phyloP scores from a whole-genome alignment of 2,329 filamentous ascomycete genomes.

The Diatrype stigma region DNA sequence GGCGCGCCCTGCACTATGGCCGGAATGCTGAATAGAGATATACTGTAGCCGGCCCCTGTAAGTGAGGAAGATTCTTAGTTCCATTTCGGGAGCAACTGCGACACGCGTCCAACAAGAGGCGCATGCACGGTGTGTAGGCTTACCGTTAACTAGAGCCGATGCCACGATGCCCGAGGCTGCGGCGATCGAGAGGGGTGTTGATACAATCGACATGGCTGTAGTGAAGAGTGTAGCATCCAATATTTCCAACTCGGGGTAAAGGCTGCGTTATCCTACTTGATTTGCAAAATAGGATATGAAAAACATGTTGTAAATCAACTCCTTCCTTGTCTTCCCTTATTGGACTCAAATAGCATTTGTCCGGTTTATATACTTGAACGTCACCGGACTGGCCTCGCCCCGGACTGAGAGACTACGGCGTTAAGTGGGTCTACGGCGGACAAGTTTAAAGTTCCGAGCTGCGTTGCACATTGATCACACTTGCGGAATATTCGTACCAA shows the following conservation, averaged over 20 bases:
- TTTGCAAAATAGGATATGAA: neutral
- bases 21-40: neutral
- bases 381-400: too few species aligned
- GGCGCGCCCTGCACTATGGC: neutral
- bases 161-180: neutral
- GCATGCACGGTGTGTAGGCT: neutral
- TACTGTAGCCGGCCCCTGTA: neutral
- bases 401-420: neutral
- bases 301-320: neutral
- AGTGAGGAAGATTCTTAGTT: neutral
- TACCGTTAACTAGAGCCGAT: neutral
- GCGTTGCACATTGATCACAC: too few species aligned
- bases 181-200: neutral
- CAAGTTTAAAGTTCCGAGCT: neutral
- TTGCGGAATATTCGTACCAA: too few species aligned
- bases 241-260: neutral
- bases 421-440: neutral
- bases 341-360: too few species aligned
- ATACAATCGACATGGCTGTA: neutral
- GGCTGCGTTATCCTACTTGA: neutral
- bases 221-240: neutral
- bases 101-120: neutral
- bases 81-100: neutral
- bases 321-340: too few species aligned
- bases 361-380: too few species aligned